Evolutionary conservation across 352 stramenopile species (phyloP).

Genomic region (Globisporangium splendens): DNA sequence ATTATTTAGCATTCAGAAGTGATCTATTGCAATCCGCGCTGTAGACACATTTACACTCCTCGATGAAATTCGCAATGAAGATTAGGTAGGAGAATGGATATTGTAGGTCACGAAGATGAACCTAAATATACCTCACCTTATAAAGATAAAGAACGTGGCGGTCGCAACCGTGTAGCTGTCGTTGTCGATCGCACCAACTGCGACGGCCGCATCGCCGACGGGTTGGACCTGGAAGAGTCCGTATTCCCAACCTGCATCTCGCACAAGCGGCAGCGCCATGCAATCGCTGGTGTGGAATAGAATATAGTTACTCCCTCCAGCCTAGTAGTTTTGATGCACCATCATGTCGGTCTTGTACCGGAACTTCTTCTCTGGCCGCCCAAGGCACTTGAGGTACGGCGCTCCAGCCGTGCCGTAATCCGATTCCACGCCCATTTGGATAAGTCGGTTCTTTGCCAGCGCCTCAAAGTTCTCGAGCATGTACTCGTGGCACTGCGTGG

Average conservation of each 20-base stretch:
- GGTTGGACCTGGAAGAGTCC: constrained; percentile 40
- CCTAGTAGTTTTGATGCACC: constrained; percentile 51
- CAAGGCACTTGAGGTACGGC: constrained; percentile 42
- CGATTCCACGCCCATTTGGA: constrained; percentile 30
- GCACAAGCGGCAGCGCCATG: constrained; percentile 29
- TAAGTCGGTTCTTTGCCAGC: constrained; percentile 23
- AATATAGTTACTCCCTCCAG: constrained; percentile 39
- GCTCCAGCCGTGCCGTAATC: constrained; percentile 39
- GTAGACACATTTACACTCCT: too few relatives aligned
- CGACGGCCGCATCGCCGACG: constrained; percentile 31
- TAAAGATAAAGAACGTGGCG: too few relatives aligned
- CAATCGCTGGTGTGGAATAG: constrained; percentile 55
- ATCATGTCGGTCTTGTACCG: constrained; percentile 55
- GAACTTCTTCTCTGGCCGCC: constrained; percentile 34
- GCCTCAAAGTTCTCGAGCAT: constrained; percentile 47
- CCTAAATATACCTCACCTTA: too few relatives aligned
- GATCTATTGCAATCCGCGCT: too few relatives aligned
- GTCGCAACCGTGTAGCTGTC: constrained; percentile 28
- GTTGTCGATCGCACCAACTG: constrained; percentile 36
- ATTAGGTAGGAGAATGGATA: too few relatives aligned
- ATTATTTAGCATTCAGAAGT: too few relatives aligned
- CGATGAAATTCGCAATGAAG: too few relatives aligned
- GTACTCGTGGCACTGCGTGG: constrained; percentile 51
- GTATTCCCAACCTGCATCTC: constrained; percentile 33
- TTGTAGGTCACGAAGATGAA: too few relatives aligned